These are phyloP conservation scores for Ceratobasidium sp. DNA, from an alignment of 1,284 basidiomycete genomes.

Conservation along the genomic window DNA sequence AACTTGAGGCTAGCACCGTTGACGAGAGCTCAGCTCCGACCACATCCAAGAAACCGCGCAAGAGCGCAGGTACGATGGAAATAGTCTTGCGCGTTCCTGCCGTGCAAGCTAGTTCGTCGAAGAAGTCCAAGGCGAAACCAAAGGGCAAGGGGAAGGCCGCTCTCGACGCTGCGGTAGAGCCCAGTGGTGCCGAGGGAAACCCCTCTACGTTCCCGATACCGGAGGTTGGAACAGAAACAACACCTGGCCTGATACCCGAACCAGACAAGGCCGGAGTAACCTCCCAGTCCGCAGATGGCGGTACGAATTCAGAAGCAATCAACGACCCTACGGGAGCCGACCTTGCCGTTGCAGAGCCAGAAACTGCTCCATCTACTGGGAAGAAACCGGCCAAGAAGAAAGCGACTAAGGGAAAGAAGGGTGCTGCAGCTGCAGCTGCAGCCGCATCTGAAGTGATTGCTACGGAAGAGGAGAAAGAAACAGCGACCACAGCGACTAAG, in stretches of 20 bases:
- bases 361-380: background rate
- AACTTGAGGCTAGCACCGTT: background rate
- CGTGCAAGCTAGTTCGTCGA: background rate
- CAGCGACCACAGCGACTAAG: background rate
- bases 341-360: background rate
- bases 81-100: slow-evolving; percentile 17
- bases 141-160: slow-evolving; percentile 20
- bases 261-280: background rate
- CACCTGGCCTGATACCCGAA: slow-evolving; percentile 10
- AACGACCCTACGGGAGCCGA: slow-evolving; percentile 4
- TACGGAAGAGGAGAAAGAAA: background rate
- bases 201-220: background rate
- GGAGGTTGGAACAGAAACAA: background rate
- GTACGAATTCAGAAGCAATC: background rate
- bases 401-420: slow-evolving; percentile 35
- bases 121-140: slow-evolving; percentile 29
- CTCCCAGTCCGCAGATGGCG: background rate
- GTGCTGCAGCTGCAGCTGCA: slow-evolving; percentile 14
- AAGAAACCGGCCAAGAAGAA: slow-evolving; percentile 38
- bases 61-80: slow-evolving; percentile 25
- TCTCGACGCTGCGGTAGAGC: background rate
- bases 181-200: slow-evolving; percentile 4
- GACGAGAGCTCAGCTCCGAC: slow-evolving; percentile 4
- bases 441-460: background rate
- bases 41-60: slow-evolving; percentile 35